Conservation (phyloP, 495 filamentous ascomycete species). For the Trichoderma asperelloides region DNA sequence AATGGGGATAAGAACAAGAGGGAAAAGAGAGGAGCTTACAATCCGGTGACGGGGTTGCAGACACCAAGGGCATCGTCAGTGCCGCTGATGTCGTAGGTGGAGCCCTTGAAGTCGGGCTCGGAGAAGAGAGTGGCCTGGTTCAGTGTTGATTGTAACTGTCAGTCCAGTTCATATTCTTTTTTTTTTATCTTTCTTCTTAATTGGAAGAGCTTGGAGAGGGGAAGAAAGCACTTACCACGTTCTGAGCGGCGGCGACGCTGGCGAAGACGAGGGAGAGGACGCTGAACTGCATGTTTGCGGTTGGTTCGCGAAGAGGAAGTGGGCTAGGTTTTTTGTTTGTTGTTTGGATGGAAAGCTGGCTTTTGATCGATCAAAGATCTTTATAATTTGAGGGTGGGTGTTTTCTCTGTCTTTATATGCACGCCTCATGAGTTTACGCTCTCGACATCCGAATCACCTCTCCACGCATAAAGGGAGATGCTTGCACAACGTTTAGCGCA, state of each 20-base stretch:
- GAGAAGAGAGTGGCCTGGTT: neutral
- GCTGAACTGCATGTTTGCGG: conserved; percentile 1
- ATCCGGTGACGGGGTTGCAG: neutral
- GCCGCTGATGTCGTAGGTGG: neutral
- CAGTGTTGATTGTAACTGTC: neutral
- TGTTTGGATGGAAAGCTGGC: neutral
- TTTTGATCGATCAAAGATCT: neutral
- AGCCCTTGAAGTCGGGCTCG: neutral
- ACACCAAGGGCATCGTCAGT: neutral
- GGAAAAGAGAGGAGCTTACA: neutral
- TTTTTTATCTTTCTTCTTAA: neutral
- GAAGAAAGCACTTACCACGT: neutral
- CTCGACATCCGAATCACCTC: too few species aligned
- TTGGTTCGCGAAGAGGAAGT: neutral
- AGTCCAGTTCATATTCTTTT: neutral
- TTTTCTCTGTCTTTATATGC: too few species aligned
- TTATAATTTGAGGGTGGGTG: too few species aligned
- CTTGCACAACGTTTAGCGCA: too few species aligned
- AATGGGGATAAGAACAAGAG: too few species aligned
- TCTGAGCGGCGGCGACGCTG: neutral
- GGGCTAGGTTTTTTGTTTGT: neutral
- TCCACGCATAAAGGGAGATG: too few species aligned
- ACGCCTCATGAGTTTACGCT: too few species aligned
- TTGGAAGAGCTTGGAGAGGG: neutral
- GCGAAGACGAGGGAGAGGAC: neutral